Conservation (phyloP, 345 rosid genomes). For the Eucalyptus polyanthemos region DNA sequence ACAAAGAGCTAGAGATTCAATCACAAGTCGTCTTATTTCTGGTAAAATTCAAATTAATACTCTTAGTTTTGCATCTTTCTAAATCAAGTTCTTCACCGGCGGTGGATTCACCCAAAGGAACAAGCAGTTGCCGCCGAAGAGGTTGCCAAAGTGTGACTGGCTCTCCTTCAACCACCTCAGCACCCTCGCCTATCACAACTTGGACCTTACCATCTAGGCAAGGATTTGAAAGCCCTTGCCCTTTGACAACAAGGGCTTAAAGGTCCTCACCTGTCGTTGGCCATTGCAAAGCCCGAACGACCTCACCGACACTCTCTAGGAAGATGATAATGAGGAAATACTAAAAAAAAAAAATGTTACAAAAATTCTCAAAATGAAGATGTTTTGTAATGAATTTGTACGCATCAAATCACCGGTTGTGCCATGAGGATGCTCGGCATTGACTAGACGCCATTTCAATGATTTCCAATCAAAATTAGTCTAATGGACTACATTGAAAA, state of each 20-base stretch:
- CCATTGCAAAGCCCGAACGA: neutral
- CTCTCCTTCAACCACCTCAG: neutral
- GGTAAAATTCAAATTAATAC: neutral
- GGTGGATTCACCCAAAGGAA: neutral
- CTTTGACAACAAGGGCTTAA: neutral
- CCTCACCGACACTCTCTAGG: neutral
- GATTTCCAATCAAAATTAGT: neutral
- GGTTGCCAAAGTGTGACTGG: neutral
- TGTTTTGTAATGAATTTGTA: neutral
- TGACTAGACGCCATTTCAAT: accelerated
- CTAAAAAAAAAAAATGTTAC: too few relatives aligned
- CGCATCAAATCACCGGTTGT: accelerated
- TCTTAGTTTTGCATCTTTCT: neutral
- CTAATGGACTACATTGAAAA: neutral
- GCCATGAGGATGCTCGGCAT: neutral
- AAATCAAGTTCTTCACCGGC: neutral
- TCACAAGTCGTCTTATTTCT: too few relatives aligned
- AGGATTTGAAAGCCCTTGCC: neutral
- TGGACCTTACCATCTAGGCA: neutral
- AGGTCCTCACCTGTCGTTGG: neutral
- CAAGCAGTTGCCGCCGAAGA: neutral
- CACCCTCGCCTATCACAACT: neutral
- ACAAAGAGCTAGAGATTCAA: neutral
- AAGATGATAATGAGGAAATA: neutral
- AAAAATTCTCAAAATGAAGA: neutral